phyloP scores from a whole-genome alignment of 106 monocot species.

The Acorus calamus region DNA sequence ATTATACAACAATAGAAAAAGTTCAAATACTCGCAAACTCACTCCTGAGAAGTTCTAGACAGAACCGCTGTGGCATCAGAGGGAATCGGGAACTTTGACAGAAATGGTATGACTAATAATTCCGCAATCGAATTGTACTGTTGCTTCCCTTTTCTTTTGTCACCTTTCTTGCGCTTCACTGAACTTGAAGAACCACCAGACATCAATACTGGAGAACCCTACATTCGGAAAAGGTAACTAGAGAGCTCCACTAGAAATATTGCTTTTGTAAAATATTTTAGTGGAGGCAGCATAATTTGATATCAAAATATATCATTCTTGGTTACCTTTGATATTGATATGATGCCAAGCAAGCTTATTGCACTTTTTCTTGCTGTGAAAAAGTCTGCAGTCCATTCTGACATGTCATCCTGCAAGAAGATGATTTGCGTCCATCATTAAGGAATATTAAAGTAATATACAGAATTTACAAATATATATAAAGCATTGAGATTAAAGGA shows the following conservation, averaged over 20 bases:
- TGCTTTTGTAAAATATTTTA: too few species aligned
- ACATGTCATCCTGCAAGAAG: constrained; percentile 52
- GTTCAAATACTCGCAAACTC: constrained; percentile 7
- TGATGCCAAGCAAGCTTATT: constrained; percentile 67
- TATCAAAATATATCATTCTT: too few species aligned
- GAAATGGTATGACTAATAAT: constrained; percentile 59
- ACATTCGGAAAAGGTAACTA: neutral
- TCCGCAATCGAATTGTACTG: constrained; percentile 44
- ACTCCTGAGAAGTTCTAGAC: constrained; percentile 45
- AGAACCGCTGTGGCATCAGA: constrained; percentile 19
- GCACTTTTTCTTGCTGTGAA: constrained; percentile 81
- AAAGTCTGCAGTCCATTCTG: constrained; percentile 64
- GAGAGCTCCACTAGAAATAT: too few species aligned
- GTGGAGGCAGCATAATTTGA: too few species aligned
- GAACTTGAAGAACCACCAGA: constrained; percentile 27
- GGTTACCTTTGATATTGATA: constrained; percentile 65
- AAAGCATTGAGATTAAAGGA: neutral
- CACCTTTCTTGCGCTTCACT: constrained; percentile 56
- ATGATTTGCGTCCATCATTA: neutral
- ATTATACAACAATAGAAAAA: too few species aligned
- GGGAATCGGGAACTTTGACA: constrained; percentile 69
- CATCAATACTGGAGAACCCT: constrained; percentile 42
- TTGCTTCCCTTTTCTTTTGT: constrained; percentile 47
- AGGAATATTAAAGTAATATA: too few species aligned
- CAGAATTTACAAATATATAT: too few species aligned